Conservation (phyloP, 2,329 filamentous ascomycete species). For the Neophaeococcomyces mojaviensis region DNA sequence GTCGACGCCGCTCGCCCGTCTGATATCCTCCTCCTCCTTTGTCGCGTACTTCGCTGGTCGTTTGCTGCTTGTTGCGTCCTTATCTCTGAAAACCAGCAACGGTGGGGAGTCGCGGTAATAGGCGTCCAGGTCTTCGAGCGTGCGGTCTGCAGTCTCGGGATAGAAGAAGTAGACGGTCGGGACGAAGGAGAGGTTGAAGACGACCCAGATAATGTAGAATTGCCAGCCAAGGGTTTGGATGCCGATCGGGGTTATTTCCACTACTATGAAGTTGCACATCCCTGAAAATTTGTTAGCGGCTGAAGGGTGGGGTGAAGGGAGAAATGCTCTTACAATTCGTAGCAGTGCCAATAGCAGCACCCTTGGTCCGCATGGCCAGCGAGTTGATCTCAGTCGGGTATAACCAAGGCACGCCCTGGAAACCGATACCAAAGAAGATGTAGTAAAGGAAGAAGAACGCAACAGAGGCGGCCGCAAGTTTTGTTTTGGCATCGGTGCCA, state of each 20-base stretch:
- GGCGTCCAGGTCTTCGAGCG: conserved; percentile 30
- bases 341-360: conserved; percentile 42
- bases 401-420: conserved; percentile 21
- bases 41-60: conserved; percentile 44
- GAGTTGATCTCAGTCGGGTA: conserved; percentile 46
- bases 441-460: conserved; percentile 50
- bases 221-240: conserved; percentile 35
- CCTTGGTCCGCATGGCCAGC: conserved; percentile 42
- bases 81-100: conserved; percentile 42
- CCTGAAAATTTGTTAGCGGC: neutral
- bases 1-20: conserved; percentile 19
- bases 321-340: conserved; percentile 35
- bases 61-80: conserved; percentile 39
- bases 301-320: conserved; percentile 27
- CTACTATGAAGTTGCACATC: conserved; percentile 24
- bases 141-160: conserved; percentile 29
- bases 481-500: conserved; percentile 23
- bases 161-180: conserved; percentile 40
- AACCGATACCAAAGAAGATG: conserved; percentile 45
- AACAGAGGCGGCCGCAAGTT: conserved; percentile 31
- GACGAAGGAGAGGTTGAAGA: conserved; percentile 41
- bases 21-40: conserved; percentile 35
- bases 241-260: conserved; percentile 39
- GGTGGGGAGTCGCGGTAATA: conserved; percentile 33
- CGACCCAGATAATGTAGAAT: conserved; percentile 40